These are phyloP conservation scores for Fusarium guadeloupense DNA, from an alignment of 2,329 filamentous ascomycete genomes.

Conservation along the genomic window DNA sequence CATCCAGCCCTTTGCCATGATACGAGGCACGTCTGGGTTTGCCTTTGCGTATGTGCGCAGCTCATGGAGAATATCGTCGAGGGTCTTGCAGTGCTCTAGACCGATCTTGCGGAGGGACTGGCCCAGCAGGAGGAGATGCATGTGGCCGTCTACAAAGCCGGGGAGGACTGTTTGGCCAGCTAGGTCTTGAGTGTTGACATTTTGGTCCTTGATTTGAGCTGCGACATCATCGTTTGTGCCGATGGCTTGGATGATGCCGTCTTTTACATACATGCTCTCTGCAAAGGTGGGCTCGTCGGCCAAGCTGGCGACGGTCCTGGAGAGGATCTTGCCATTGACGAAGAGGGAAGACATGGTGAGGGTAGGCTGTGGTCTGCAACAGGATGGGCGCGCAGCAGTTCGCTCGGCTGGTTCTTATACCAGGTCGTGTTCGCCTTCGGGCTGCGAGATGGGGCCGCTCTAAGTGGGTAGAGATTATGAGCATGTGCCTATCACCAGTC, in stretches of 20 bases:
- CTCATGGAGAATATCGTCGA: slow-evolving; percentile 59
- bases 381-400: background rate
- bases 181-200: slow-evolving; percentile 41
- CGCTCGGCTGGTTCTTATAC: background rate
- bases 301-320: slow-evolving; percentile 37
- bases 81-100: slow-evolving; percentile 57
- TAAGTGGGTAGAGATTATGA: slow-evolving; percentile 20
- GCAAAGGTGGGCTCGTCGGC: slow-evolving; percentile 43
- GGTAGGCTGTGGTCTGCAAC: background rate
- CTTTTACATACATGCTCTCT: slow-evolving; percentile 47
- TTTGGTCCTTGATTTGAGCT: slow-evolving; percentile 28
- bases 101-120: slow-evolving; percentile 62
- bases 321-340: slow-evolving; percentile 45
- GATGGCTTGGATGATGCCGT: slow-evolving; percentile 48
- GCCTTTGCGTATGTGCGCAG: slow-evolving; percentile 57
- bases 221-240: slow-evolving; percentile 44
- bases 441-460: slow-evolving; percentile 15
- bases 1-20: slow-evolving; percentile 66
- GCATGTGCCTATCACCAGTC: slow-evolving; percentile 25
- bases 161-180: slow-evolving; percentile 56
- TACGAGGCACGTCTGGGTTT: slow-evolving; percentile 58
- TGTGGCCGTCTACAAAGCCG: slow-evolving; percentile 66
- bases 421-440: slow-evolving; percentile 3
- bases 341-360: slow-evolving; percentile 37
- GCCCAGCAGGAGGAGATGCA: slow-evolving; percentile 64